Evolutionary conservation across 495 filamentous ascomycete genomes (phyloP).

Genomic region (Cladorrhinum samala): DNA sequence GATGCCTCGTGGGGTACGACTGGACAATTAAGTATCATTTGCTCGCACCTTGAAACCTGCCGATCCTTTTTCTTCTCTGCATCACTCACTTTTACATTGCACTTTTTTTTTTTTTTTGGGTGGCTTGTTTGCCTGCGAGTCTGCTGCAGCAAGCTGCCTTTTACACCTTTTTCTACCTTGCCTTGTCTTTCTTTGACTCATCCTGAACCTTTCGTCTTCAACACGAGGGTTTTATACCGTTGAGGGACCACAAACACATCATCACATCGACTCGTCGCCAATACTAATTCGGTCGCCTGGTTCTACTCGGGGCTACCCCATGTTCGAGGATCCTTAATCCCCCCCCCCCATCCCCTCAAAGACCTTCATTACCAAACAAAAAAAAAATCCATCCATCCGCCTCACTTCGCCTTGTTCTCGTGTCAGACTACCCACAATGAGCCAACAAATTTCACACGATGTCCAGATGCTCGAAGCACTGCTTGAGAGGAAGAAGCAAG

Average conservation of each 20-base stretch:
- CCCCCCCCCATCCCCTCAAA: too few species aligned
- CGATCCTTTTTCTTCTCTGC: slow-evolving; percentile 16
- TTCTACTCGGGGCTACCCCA: slow-evolving; percentile 6
- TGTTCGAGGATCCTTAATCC: background rate
- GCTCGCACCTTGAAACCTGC: slow-evolving; percentile 15
- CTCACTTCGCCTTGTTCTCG: background rate
- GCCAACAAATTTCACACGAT: slow-evolving; percentile 8
- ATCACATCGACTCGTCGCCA: slow-evolving; percentile 5
- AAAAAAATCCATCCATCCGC: too few species aligned
- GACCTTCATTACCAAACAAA: too few species aligned
- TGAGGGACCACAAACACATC: slow-evolving; percentile 8
- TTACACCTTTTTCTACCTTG: too few species aligned
- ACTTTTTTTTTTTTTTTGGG: background rate
- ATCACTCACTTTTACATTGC: slow-evolving; percentile 21
- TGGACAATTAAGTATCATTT: slow-evolving; percentile 28
- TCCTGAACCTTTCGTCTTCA: slow-evolving; percentile 1
- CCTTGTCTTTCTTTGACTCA: slow-evolving; percentile 18
- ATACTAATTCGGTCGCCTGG: background rate
- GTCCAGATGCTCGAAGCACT: slow-evolving; percentile 14
- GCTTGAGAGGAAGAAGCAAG: slow-evolving; percentile 13
- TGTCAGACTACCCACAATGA: slow-evolving; percentile 12
- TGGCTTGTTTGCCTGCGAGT: too few species aligned
- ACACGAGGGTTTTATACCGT: background rate
- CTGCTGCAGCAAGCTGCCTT: slow-evolving; percentile 12
- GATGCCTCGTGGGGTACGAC: slow-evolving; percentile 4